phyloP scores from a whole-genome alignment of 1,139 yeast genomes.

The Debaryomycetaceae sp. region DNA sequence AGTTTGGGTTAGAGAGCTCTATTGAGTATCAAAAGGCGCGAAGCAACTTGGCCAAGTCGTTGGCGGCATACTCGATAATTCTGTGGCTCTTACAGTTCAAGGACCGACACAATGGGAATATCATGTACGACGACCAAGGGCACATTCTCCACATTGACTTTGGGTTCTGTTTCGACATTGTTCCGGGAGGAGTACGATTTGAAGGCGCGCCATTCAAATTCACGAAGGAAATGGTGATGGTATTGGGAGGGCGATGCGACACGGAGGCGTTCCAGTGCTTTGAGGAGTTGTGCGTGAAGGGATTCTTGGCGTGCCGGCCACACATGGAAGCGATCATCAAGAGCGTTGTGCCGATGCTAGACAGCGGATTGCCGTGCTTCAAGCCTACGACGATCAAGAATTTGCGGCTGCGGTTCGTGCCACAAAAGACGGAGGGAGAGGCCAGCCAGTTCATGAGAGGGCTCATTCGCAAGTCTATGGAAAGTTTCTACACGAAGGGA shows the following conservation, averaged over 20 bases:
- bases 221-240: conserved; percentile 92
- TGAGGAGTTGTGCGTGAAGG: conserved; percentile 90
- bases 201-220: conserved; percentile 97
- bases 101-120: conserved; percentile 97
- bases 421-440: conserved; percentile 70
- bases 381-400: conserved; percentile 75
- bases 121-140: conserved; percentile 95
- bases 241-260: conserved; percentile 77
- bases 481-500: conserved; percentile 83
- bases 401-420: conserved; percentile 69
- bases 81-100: conserved; percentile 89
- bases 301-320: conserved; percentile 82
- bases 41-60: conserved; percentile 81
- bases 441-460: conserved; percentile 72
- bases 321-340: conserved; percentile 80
- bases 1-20: conserved; percentile 88
- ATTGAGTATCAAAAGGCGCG: conserved; percentile 86
- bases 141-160: conserved; percentile 94
- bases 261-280: conserved; percentile 92
- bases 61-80: conserved; percentile 93
- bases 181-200: conserved; percentile 96
- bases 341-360: conserved; percentile 87
- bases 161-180: conserved; percentile 97
- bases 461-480: conserved; percentile 72
- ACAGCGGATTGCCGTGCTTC: conserved; percentile 93